Evolutionary conservation across 345 rosid species (phyloP), one percentile per base, ranked within the genome.

Genomic region (Noccaea caerulescens): DNA sequence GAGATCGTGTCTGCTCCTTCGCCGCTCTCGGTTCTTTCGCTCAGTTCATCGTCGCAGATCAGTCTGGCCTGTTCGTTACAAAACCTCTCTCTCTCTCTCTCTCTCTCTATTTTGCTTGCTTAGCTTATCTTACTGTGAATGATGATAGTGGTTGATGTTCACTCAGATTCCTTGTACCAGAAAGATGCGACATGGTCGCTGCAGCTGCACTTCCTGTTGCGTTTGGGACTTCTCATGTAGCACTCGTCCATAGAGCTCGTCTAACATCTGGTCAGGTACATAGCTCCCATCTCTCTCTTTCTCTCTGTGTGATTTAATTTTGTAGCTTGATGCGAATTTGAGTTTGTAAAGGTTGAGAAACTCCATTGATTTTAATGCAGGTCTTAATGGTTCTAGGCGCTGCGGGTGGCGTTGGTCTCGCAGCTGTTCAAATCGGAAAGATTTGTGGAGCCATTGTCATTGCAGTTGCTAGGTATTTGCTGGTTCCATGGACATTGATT

Each of bases 381-480:
- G 98, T 91, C 16, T 79, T 94, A 72, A 60, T 91, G 72, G 96
- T 94, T 81, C 85, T 94, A 47, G 97, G 99, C 30, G 99, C 99
- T 4, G 98, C 97, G 60, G 97, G 99, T 72, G 99, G 98, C 8
- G 99, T 94, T 66, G 99, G 99, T 8, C 80, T 88, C 68, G 87
- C 98, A 33, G 98, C 98, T 49, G 89, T 89, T 5, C 98, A 94
- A 79, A 89, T 94, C 36, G 99, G 93, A 73, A 94, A 94, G 83
- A 86, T 81, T 72, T 75, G 84, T 69, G 92, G 98, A 8, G 96
- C 99, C 69, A 67, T 71, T 79, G 96, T 94, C 34, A 84, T 94
- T 75, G 97, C 93, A 1, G 95, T 83, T 58, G 97, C 90, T 39
- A 88, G 99, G 99, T 91, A 42, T 41, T 50, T 42, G 14, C 39